These are phyloP conservation scores for Melampsora americana DNA, from an alignment of 1,284 basidiomycete genomes.

Conservation along the genomic window DNA sequence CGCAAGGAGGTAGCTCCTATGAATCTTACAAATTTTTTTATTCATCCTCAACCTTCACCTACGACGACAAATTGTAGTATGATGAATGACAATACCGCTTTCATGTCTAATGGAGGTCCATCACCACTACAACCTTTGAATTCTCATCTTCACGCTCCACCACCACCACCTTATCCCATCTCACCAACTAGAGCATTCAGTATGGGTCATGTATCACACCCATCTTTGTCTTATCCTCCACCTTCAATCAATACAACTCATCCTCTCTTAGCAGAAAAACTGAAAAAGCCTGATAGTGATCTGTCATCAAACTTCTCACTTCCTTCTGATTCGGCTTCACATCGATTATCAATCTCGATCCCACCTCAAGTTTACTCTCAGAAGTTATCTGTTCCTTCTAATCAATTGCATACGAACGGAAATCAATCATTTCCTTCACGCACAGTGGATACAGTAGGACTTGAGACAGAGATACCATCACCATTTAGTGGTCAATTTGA, in stretches of 20 bases:
- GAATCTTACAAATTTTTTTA: neutral
- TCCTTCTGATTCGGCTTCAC: no score
- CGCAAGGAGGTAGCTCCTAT: neutral
- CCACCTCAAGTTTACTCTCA: no score
- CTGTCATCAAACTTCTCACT: no score
- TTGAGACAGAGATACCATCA: no score
- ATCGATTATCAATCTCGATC: no score
- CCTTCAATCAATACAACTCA: neutral
- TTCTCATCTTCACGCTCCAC: constrained; percentile 6
- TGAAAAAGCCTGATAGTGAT: no score
- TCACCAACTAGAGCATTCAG: constrained; percentile 8
- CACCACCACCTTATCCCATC: neutral
- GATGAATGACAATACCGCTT: neutral
- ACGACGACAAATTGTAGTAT: neutral
- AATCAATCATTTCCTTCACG: no score
- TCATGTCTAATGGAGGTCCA: neutral
- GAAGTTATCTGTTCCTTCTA: no score
- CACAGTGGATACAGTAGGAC: no score
- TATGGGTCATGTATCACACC: neutral
- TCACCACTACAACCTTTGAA: neutral
- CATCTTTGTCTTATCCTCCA: neutral
- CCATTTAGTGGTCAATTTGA: no score
- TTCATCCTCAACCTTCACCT: constrained; percentile 21
- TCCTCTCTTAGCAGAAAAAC: neutral
- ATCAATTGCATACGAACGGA: no score